phyloP scores from a whole-genome alignment of 805 yeast species.

The Candida jianshihensis region DNA sequence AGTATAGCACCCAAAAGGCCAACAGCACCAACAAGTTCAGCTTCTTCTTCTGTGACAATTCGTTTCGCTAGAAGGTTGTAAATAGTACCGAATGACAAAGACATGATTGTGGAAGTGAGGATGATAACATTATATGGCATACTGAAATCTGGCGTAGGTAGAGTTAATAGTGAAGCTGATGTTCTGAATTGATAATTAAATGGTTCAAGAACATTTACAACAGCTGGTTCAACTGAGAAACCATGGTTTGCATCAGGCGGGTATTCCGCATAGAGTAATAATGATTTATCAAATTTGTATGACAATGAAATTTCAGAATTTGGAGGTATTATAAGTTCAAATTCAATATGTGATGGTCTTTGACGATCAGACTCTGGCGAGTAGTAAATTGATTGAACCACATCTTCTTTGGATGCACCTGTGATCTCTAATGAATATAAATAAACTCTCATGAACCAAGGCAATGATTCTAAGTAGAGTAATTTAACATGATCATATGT shows the following conservation, averaged over 20 bases:
- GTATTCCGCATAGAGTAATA: constrained; percentile 79
- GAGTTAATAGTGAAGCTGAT: constrained; percentile 73
- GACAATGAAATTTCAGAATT: constrained; percentile 51
- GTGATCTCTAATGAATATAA: constrained; percentile 52
- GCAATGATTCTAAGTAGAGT: constrained; percentile 72
- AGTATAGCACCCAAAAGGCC: constrained; percentile 4
- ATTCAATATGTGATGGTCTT: constrained; percentile 80
- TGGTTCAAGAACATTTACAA: constrained; percentile 49
- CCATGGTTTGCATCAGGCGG: constrained; percentile 99
- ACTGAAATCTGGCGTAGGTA: constrained; percentile 96
- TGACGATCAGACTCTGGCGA: constrained; percentile 73
- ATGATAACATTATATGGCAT: constrained; percentile 98
- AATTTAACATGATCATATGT: constrained; percentile 40
- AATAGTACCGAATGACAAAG: constrained; percentile 81
- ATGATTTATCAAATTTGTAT: constrained; percentile 80
- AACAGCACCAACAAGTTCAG: constrained; percentile 14
- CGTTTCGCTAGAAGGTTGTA: constrained; percentile 72
- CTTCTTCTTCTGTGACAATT: constrained; percentile 68
- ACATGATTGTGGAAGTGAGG: constrained; percentile 87
- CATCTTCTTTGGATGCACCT: constrained; percentile 24
- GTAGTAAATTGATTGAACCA: constrained; percentile 51
- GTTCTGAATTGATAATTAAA: constrained; percentile 57
- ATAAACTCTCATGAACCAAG: constrained; percentile 88
- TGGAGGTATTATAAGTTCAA: constrained; percentile 59
- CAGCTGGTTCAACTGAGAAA: constrained; percentile 89